phyloP scores from a whole-genome alignment of 176 grass and related monocot species.

The Puya raimondii region DNA sequence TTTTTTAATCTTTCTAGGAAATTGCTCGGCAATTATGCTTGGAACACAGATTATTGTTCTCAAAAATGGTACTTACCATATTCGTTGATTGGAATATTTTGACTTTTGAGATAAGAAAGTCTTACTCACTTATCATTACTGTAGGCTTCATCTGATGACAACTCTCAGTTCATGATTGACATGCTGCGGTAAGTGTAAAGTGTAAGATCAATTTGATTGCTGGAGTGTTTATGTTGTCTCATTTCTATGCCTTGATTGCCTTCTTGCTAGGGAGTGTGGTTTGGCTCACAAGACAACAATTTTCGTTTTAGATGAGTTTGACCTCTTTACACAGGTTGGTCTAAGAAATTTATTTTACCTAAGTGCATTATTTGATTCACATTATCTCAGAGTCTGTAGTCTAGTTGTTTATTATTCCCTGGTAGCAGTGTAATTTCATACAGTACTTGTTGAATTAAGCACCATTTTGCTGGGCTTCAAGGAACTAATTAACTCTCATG shows the following conservation, averaged over 20 bases:
- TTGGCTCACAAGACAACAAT: slow-evolving; percentile 76
- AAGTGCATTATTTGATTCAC: background rate
- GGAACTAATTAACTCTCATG: background rate
- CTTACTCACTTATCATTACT: slow-evolving; percentile 11
- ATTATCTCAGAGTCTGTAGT: too few species aligned
- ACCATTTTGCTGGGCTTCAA: too few species aligned
- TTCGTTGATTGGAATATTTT: background rate
- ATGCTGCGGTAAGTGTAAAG: slow-evolving; percentile 53
- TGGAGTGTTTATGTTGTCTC: slow-evolving; percentile 3
- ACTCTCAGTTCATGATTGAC: slow-evolving; percentile 82
- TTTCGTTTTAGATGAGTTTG: slow-evolving; percentile 83
- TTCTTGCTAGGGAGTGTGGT: slow-evolving; percentile 67
- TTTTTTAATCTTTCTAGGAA: slow-evolving; percentile 40
- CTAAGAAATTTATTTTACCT: background rate
- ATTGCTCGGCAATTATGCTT: slow-evolving; percentile 92
- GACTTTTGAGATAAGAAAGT: slow-evolving; percentile 2
- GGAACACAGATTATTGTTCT: slow-evolving; percentile 81
- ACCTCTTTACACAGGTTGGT: slow-evolving; percentile 87
- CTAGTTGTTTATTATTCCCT: too few species aligned
- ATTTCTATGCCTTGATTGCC: slow-evolving; percentile 28
- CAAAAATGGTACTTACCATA: slow-evolving; percentile 61
- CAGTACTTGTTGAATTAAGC: too few species aligned
- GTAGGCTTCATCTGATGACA: slow-evolving; percentile 96
- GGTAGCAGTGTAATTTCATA: too few species aligned
- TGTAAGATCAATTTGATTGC: background rate